Conservation (phyloP, 2,329 filamentous ascomycete genomes). For the Trichoderma guizhouense region DNA sequence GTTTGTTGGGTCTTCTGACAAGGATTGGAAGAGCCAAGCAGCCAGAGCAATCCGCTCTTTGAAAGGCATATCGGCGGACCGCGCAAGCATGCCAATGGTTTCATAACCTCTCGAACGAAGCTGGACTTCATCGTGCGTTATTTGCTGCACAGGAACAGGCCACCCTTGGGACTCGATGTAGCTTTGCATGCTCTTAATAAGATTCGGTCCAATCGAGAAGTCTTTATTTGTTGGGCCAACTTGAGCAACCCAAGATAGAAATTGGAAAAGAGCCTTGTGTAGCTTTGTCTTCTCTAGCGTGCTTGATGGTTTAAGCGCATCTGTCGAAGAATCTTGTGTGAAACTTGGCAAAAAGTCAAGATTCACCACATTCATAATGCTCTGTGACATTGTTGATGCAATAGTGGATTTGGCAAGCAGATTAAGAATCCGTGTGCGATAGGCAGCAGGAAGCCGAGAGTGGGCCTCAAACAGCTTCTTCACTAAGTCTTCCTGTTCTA, state of each 20-base stretch:
- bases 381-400: constrained; percentile 65
- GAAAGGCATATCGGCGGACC: constrained; percentile 56
- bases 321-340: neutral
- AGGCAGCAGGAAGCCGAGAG: constrained; percentile 64
- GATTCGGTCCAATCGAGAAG: constrained; percentile 63
- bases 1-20: constrained; percentile 73
- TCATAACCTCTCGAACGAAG: constrained; percentile 84
- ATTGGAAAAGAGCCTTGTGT: constrained; percentile 77
- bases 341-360: constrained; percentile 52
- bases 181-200: constrained; percentile 65
- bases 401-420: constrained; percentile 73
- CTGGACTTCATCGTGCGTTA: constrained; percentile 57
- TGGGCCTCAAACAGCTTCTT: constrained; percentile 70
- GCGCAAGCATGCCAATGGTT: constrained; percentile 78
- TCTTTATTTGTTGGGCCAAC: constrained; percentile 59
- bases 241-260: constrained; percentile 81
- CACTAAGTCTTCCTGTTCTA: constrained; percentile 67
- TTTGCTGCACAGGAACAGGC: constrained; percentile 63
- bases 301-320: constrained; percentile 39
- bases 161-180: constrained; percentile 82
- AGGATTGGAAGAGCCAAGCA: constrained; percentile 76
- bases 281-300: constrained; percentile 76
- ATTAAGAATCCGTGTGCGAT: constrained; percentile 73
- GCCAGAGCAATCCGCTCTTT: constrained; percentile 54
- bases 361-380: constrained; percentile 68